phyloP scores from a whole-genome alignment of 495 filamentous ascomycete species.

The Podospora comata region DNA sequence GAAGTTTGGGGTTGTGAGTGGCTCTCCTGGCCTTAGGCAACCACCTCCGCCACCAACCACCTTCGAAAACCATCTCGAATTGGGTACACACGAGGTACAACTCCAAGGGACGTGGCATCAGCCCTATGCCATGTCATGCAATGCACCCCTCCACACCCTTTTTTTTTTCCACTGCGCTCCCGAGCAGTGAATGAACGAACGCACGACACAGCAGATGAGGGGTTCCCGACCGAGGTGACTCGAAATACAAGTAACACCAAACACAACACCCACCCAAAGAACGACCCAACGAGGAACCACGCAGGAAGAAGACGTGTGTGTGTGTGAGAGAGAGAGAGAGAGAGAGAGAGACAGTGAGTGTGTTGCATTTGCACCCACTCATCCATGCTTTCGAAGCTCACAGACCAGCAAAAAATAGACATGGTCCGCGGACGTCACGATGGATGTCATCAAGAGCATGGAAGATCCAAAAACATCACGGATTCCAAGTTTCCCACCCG shows the following conservation, averaged over 20 bases:
- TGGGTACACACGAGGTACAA: not conserved
- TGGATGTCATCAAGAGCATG: not conserved
- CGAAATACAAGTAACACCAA: not conserved
- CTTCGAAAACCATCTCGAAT: not conserved
- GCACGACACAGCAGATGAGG: not conserved
- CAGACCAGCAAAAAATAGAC: not conserved
- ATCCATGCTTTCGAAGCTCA: not conserved
- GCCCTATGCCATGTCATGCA: not conserved
- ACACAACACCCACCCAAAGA: not conserved
- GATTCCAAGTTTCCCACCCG: not conserved
- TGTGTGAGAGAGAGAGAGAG: no score
- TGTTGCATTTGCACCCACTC: not conserved
- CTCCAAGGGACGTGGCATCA: not conserved
- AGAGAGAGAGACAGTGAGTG: no score
- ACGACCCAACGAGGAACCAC: not conserved
- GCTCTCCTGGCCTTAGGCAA: not conserved
- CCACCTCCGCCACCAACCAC: not conserved
- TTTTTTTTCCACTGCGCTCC: not conserved
- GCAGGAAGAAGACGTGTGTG: not conserved
- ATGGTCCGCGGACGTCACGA: not conserved
- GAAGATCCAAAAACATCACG: not conserved
- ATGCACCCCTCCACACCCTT: not conserved
- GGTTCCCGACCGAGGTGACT: not conserved
- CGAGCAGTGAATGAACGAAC: not conserved
- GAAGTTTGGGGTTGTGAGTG: slow-evolving; percentile 1